Evolutionary conservation across 176 grass and related monocot genomes (phyloP).

Genomic region (Hyparrhenia diplandra): DNA sequence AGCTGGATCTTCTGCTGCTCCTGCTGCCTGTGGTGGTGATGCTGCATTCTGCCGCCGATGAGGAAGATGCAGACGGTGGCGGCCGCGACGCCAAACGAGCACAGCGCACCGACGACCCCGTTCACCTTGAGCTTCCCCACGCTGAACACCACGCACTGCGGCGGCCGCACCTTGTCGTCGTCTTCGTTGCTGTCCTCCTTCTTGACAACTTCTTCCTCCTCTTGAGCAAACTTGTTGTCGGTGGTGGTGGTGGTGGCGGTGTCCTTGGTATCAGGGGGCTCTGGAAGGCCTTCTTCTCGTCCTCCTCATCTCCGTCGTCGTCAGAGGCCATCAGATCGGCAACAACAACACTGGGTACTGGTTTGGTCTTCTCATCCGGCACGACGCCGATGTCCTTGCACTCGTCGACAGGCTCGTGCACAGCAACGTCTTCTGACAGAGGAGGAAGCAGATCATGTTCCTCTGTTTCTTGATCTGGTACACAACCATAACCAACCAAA

Average conservation of each 20-base stretch:
- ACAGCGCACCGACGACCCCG: slow-evolving; percentile 73
- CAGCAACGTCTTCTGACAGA: not conserved
- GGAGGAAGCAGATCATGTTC: not conserved
- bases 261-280: not conserved
- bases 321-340: not conserved
- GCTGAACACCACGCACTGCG: slow-evolving; percentile 45
- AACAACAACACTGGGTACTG: not conserved
- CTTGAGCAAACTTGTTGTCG: no score
- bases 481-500: not conserved
- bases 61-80: slow-evolving; percentile 70
- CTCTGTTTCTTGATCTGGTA: not conserved
- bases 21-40: slow-evolving; percentile 35
- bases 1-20: slow-evolving; percentile 75
- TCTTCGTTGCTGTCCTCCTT: not conserved
- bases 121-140: slow-evolving; percentile 57
- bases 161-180: not conserved
- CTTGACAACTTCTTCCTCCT: no score
- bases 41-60: slow-evolving; percentile 41
- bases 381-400: slow-evolving; percentile 69
- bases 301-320: not conserved
- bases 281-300: slow-evolving; percentile 15
- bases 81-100: slow-evolving; percentile 66
- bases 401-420: not conserved
- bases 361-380: not conserved
- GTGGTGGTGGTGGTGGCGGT: not conserved